phyloP scores from a whole-genome alignment of 495 filamentous ascomycete genomes.

The Neurospora tetraspora region DNA sequence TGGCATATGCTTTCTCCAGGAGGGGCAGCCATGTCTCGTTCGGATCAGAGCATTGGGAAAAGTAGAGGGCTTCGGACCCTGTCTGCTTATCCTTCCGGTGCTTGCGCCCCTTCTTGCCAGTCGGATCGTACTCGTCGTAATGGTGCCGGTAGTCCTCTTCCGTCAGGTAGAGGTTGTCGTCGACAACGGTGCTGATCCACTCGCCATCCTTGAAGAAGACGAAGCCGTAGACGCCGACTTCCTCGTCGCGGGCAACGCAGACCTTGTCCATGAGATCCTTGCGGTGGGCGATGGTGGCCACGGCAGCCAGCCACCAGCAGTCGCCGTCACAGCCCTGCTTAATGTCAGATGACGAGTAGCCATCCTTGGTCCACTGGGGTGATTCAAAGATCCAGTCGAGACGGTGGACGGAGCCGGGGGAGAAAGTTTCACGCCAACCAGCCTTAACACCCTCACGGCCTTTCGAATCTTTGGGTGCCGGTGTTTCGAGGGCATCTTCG shows the following conservation, averaged over 20 bases:
- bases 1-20: constrained; percentile 75
- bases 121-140: constrained; percentile 28
- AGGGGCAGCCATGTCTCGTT: constrained; percentile 78
- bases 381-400: constrained; percentile 60
- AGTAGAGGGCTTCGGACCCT: constrained; percentile 57
- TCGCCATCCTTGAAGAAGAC: constrained; percentile 75
- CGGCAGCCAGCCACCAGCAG: constrained; percentile 70
- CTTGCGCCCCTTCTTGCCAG: constrained; percentile 15
- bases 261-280: constrained; percentile 55
- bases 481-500: constrained; percentile 3
- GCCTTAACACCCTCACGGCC: neutral
- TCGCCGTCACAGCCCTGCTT: constrained; percentile 43
- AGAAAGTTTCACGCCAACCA: constrained; percentile 6
- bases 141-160: constrained; percentile 20
- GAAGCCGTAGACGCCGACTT: constrained; percentile 72
- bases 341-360: constrained; percentile 49
- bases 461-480: constrained; percentile 29
- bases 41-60: constrained; percentile 58
- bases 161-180: constrained; percentile 29
- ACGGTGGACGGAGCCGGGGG: constrained; percentile 17
- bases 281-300: constrained; percentile 62
- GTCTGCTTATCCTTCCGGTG: constrained; percentile 14
- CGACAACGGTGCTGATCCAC: constrained; percentile 68
- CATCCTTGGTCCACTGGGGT: constrained; percentile 63
- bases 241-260: constrained; percentile 60